phyloP scores from a whole-genome alignment of 2,329 filamentous ascomycete species.

The Fusarium sp. region DNA sequence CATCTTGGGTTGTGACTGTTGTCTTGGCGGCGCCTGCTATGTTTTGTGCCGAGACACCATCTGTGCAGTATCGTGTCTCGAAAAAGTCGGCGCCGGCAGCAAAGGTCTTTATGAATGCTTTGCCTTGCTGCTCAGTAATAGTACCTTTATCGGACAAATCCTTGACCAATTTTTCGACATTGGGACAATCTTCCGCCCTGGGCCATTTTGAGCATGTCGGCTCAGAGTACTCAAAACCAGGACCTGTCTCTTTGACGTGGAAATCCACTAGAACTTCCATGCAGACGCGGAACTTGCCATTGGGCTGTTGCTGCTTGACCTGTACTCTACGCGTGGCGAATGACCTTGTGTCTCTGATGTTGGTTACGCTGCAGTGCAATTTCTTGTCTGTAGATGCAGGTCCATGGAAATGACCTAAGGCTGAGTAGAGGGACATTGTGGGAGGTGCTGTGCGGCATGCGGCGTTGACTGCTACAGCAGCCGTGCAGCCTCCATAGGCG shows the following conservation, averaged over 20 bases:
- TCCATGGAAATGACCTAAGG: constrained; percentile 61
- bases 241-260: constrained; percentile 53
- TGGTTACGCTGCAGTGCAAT: constrained; percentile 53
- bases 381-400: constrained; percentile 57
- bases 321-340: constrained; percentile 62
- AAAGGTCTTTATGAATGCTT: constrained; percentile 49
- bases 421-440: constrained; percentile 58
- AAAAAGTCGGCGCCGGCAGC: constrained; percentile 48
- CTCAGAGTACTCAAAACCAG: constrained; percentile 55
- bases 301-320: constrained; percentile 56
- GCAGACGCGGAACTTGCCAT: constrained; percentile 54
- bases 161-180: constrained; percentile 12
- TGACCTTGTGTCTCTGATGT: constrained; percentile 58
- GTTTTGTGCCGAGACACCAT: constrained; percentile 60
- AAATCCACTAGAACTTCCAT: constrained; percentile 62
- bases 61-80: constrained; percentile 53
- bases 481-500: constrained; percentile 61
- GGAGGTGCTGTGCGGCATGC: constrained; percentile 55
- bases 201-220: constrained; percentile 52
- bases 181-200: constrained; percentile 43
- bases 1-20: constrained; percentile 53
- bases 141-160: constrained; percentile 43
- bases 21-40: constrained; percentile 57
- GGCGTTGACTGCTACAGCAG: constrained; percentile 56
- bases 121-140: constrained; percentile 40